Evolutionary conservation across 1,139 yeast species (phyloP), one percentile per base, ranked within the genome.

Genomic region (Diutina siamensis): DNA sequence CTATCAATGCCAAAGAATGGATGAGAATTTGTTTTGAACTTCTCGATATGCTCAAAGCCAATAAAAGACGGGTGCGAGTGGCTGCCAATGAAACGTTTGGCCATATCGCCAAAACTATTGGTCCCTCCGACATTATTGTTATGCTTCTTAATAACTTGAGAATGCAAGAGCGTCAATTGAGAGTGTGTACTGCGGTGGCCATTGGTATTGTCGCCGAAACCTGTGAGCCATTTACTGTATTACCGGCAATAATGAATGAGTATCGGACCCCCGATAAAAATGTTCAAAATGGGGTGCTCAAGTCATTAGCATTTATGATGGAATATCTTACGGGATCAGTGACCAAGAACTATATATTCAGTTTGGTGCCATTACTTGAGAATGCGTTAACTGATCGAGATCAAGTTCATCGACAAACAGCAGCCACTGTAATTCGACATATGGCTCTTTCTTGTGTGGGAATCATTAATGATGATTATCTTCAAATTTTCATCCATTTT

Each of bases 121-220:
- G 99, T 0, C 99, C 99, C 0, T 94, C 87, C 51, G 98, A 92
- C 60, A 95, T 94, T 2, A 65, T 92, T 32, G 92, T 85, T 0
- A 84, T 95, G 53, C 65, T 94, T 34, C 67, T 94, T 48, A 86
- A 85, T 53, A 92, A 92, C 54, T 67, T 94, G 51, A 73, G 87
- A 49, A 95, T 89, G 3, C 97, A 92, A 60, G 98, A 92, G 57
- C 85, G 99, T 58, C 98, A 94, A 62, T 71, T 88, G 42, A 81
- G 99, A 56, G 97, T 94, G 12, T 89, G 97, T 59, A 88, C 98
- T 0, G 97, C 98, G 1, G 97, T 94, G 40, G 99, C 99, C 0
- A 86, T 94, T 54, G 98, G 96, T 34, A 89, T 94, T 55, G 95
- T 94, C 13, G 97, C 98, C 0, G 94, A 89, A 48, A 80, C 84